phyloP scores from a whole-genome alignment of 2,329 filamentous ascomycete species.

The Thelonectria blattea region DNA sequence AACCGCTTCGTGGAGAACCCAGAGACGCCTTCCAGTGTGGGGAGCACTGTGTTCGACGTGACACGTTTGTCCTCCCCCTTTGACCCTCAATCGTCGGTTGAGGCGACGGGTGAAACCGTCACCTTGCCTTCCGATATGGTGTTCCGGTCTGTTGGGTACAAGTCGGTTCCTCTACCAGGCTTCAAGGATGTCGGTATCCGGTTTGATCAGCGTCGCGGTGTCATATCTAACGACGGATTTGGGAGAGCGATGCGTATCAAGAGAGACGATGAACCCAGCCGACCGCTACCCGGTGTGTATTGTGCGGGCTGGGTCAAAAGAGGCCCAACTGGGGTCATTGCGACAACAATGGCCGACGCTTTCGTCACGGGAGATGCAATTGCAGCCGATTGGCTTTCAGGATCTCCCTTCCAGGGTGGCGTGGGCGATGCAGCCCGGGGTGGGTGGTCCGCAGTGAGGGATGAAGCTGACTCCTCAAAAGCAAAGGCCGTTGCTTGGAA shows the following conservation, averaged over 20 bases:
- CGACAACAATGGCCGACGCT: slow-evolving; percentile 93
- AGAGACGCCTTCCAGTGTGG: slow-evolving; percentile 56
- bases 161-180: slow-evolving; percentile 77
- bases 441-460: slow-evolving; percentile 80
- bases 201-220: slow-evolving; percentile 76
- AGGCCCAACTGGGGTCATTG: slow-evolving; percentile 94
- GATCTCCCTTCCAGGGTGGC: slow-evolving; percentile 47
- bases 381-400: slow-evolving; percentile 71
- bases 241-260: slow-evolving; percentile 67
- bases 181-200: slow-evolving; percentile 75
- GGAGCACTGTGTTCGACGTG: slow-evolving; percentile 71
- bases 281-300: slow-evolving; percentile 73
- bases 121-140: slow-evolving; percentile 71
- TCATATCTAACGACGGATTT: slow-evolving; percentile 81
- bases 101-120: slow-evolving; percentile 55
- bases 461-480: slow-evolving; percentile 60
- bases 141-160: slow-evolving; percentile 96
- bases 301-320: slow-evolving; percentile 97
- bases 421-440: slow-evolving; percentile 17
- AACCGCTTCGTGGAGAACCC: slow-evolving; percentile 65
- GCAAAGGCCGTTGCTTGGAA: slow-evolving; percentile 76
- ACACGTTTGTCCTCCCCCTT: slow-evolving; percentile 62
- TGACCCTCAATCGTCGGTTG: slow-evolving; percentile 56
- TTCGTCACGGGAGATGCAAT: slow-evolving; percentile 89
- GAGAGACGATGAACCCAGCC: slow-evolving; percentile 44